A percentile compares a stretch with the other conserved stretches of the same genome.
Conservation (phyloP, 345 rosid species). For the Syzygium oleosum region DNA sequence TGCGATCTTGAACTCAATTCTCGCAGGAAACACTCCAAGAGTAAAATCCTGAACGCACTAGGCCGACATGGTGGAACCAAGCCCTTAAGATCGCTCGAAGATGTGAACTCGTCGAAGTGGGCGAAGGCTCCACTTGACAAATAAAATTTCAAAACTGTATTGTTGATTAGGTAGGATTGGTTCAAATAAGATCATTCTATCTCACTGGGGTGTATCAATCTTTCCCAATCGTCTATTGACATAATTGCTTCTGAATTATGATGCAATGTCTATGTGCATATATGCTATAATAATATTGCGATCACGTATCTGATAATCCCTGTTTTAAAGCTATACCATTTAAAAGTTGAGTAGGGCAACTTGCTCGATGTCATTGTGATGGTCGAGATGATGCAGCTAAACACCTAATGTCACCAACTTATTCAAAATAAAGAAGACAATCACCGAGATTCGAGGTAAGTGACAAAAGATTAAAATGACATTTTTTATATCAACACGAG, state of each 20-base stretch:
- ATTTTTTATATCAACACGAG: background rate
- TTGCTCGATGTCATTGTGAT: background rate
- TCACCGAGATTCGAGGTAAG: background rate
- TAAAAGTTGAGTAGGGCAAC: background rate
- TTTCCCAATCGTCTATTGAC: background rate
- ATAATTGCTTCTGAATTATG: background rate
- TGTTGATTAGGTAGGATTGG: rapidly evolving
- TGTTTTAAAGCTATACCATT: background rate
- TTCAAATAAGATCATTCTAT: background rate
- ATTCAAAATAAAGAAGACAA: background rate
- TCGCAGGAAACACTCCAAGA: background rate
- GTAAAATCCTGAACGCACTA: background rate
- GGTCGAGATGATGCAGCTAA: background rate
- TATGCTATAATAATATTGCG: background rate
- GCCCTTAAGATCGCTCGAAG: background rate
- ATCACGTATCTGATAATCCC: background rate
- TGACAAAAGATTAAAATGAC: background rate
- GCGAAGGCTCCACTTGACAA: background rate
- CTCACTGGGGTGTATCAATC: background rate
- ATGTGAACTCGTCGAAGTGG: background rate
- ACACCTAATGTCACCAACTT: background rate
- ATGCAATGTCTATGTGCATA: background rate
- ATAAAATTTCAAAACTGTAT: background rate
- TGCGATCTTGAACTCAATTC: background rate
- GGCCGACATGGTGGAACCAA: background rate